Conservation (phyloP, 2,329 filamentous ascomycete species). For the Leptodontidium sp. region DNA sequence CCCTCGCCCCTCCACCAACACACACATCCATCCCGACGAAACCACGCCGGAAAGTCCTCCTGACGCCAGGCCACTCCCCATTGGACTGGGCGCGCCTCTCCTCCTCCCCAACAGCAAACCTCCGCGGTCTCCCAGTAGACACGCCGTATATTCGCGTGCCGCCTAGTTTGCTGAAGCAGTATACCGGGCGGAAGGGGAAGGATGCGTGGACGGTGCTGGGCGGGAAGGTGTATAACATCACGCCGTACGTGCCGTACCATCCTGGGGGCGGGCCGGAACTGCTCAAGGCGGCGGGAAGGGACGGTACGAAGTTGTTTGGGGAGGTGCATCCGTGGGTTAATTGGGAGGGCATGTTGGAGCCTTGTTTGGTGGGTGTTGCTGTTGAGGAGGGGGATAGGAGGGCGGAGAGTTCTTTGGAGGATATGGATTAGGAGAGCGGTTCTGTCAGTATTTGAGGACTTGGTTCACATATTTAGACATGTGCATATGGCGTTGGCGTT, state of each 20-base stretch:
- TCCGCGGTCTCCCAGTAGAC: conserved; percentile 66
- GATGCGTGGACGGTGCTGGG: conserved; percentile 90
- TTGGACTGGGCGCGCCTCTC: conserved; percentile 93
- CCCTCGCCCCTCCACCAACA: conserved; percentile 63
- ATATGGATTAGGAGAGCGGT: conserved; percentile 62
- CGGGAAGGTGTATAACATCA: conserved; percentile 93
- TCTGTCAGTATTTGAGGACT: background rate
- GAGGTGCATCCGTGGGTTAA: conserved; percentile 78
- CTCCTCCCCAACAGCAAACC: conserved; percentile 66
- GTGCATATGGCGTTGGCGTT: conserved; percentile 8
- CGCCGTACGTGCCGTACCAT: conserved; percentile 88
- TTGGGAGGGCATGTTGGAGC: conserved; percentile 72
- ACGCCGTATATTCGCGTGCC: conserved; percentile 76
- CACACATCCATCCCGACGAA: conserved; percentile 61
- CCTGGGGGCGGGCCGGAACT: conserved; percentile 85
- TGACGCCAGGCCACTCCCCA: conserved; percentile 91
- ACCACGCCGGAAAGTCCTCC: conserved; percentile 74
- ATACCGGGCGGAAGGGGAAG: conserved; percentile 70
- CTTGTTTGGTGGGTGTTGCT: conserved; percentile 68
- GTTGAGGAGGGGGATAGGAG: conserved; percentile 61
- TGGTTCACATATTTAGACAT: background rate
- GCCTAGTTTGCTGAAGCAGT: conserved; percentile 77
- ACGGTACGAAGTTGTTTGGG: conserved; percentile 69
- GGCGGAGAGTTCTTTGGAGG: conserved; percentile 58
- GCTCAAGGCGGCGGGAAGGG: conserved; percentile 66